Conservation (phyloP, 2,329 filamentous ascomycete species). For the Cadophora malorum region DNA sequence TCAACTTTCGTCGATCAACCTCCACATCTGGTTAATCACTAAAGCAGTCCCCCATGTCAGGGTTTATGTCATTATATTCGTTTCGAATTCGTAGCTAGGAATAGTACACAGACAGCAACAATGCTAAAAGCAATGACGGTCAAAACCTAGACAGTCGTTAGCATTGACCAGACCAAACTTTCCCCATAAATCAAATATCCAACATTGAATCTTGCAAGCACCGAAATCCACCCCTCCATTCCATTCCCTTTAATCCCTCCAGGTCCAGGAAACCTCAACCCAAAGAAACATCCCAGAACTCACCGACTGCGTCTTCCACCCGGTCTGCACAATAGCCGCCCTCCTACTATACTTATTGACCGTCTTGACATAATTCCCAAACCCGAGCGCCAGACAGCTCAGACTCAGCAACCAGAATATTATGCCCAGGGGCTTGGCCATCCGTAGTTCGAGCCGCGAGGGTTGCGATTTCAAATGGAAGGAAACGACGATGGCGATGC, state of each 20-base stretch:
- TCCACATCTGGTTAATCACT: no score
- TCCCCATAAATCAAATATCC: neutral
- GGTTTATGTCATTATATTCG: conserved; percentile 24
- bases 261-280: neutral
- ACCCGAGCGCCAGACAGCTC: conserved; percentile 75
- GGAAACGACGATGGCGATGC: conserved; percentile 87
- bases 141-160: conserved; percentile 59
- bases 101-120: conserved; percentile 67
- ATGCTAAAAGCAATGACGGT: conserved; percentile 67
- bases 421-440: conserved; percentile 83
- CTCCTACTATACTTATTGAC: conserved; percentile 81
- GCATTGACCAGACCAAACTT: neutral
- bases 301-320: conserved; percentile 89
- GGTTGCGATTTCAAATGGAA: conserved; percentile 87
- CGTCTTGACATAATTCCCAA: conserved; percentile 85
- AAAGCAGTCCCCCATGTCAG: no score
- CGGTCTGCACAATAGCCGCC: conserved; percentile 86
- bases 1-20: no score
- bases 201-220: neutral
- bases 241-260: neutral
- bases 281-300: conserved; percentile 23
- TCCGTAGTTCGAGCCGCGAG: conserved; percentile 70
- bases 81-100: conserved; percentile 56
- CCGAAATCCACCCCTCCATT: neutral
- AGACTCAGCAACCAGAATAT: conserved; percentile 87